A percentile compares a stretch with the other conserved stretches of the same genome.
Conservation (phyloP, 331 rosid species). For the Quercus phellos region DNA sequence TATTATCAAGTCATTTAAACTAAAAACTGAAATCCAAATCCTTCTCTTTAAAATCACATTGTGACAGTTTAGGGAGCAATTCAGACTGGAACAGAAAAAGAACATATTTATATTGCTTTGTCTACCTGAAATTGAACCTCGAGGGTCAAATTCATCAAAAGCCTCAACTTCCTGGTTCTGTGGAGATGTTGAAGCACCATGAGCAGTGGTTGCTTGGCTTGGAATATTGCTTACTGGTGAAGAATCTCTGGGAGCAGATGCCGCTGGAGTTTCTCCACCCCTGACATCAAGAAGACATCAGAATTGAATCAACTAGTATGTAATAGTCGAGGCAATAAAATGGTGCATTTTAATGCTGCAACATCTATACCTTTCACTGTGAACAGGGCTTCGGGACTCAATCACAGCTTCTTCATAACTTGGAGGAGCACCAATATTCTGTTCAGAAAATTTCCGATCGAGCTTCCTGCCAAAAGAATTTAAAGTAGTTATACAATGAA, state of each 20-base stretch:
- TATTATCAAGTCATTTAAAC: no score
- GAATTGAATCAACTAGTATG: conserved; percentile 15
- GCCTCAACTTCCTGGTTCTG: conserved; percentile 37
- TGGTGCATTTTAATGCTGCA: neutral
- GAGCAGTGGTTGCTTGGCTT: conserved; percentile 36
- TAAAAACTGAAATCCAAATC: no score
- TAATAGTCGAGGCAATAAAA: neutral
- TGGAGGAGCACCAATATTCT: conserved; percentile 67
- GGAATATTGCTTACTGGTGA: conserved; percentile 34
- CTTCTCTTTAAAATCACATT: neutral
- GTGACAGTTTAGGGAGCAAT: neutral
- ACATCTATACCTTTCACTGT: conserved; percentile 50
- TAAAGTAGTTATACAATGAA: conserved; percentile 1
- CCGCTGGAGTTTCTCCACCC: conserved; percentile 46
- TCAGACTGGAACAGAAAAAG: neutral
- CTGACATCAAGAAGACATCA: conserved; percentile 36
- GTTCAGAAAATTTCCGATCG: conserved; percentile 62
- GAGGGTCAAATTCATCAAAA: conserved; percentile 86
- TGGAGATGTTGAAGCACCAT: conserved; percentile 26
- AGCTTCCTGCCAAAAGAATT: conserved; percentile 36
- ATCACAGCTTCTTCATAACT: conserved; percentile 69
- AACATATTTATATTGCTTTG: neutral
- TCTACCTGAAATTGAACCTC: conserved; percentile 62
- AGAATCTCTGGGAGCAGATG: conserved; percentile 48
- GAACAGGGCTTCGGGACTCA: conserved; percentile 60